Evolutionary conservation across 495 filamentous ascomycete genomes (phyloP).

Genomic region (Daldinia bambusicola): DNA sequence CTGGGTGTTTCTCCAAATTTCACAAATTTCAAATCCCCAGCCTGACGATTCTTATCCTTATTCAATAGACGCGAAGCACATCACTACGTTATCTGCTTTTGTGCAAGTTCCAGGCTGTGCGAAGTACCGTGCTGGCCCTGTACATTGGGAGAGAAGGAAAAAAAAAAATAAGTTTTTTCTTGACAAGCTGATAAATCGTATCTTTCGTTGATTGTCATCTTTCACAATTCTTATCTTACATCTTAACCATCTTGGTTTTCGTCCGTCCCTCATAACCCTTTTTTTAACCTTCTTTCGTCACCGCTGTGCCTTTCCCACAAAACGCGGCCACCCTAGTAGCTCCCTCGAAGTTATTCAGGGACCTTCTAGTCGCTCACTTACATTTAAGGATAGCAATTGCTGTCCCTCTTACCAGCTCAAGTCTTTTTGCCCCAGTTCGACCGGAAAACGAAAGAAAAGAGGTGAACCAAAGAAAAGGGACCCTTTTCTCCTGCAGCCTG

Average conservation of each 20-base stretch:
- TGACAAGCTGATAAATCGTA: constrained; percentile 37
- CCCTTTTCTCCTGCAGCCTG: constrained; percentile 13
- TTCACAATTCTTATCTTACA: constrained; percentile 33
- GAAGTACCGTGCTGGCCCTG: constrained; percentile 23
- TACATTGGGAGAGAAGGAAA: constrained; percentile 9
- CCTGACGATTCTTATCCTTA: constrained; percentile 47
- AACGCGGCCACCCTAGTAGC: constrained; percentile 21
- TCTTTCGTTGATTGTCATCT: constrained; percentile 33
- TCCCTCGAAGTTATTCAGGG: constrained; percentile 19
- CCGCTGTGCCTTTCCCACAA: constrained; percentile 16
- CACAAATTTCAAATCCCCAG: constrained; percentile 48
- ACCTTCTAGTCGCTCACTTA: constrained; percentile 19
- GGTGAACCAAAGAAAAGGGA: constrained; percentile 17
- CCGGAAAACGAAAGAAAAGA: constrained; percentile 13
- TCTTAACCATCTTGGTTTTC: constrained; percentile 30
- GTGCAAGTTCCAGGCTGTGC: constrained; percentile 44
- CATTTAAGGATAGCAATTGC: background rate
- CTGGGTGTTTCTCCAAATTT: constrained; percentile 44
- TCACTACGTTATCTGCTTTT: constrained; percentile 49
- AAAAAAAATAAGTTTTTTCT: constrained; percentile 21
- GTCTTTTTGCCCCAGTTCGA: background rate
- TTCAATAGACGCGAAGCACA: constrained; percentile 32
- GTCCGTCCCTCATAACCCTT: constrained; percentile 6
- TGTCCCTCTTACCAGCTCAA: background rate
- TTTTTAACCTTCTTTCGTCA: constrained; percentile 12